phyloP scores from a whole-genome alignment of 192 early-diverging fungal species.

The Haplosporangium gracile region DNA sequence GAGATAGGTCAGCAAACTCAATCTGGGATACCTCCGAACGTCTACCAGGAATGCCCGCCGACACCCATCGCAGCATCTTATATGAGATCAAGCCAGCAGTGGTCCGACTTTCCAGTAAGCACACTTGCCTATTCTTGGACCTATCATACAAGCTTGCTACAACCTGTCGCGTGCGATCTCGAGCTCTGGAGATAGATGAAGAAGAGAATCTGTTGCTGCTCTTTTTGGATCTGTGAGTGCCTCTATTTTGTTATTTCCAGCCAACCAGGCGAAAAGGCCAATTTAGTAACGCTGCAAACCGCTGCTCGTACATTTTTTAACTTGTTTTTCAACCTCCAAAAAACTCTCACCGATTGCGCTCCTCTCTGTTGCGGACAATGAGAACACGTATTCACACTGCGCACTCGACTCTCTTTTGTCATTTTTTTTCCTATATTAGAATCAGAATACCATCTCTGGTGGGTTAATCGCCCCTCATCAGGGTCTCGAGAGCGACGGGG shows the following conservation, averaged over 20 bases:
- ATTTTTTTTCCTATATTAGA: constrained; percentile 5
- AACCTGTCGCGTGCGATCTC: neutral
- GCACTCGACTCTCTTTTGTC: neutral
- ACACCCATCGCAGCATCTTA: neutral
- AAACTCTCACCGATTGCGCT: neutral
- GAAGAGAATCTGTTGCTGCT: neutral
- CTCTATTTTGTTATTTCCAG: neutral
- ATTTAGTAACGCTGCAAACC: neutral
- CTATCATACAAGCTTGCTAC: neutral
- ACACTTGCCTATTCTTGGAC: neutral
- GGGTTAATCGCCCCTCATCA: constrained; percentile 8
- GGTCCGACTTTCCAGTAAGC: neutral
- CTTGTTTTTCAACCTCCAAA: neutral
- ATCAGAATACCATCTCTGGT: neutral
- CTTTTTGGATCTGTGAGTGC: constrained; percentile 7
- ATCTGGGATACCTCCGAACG: neutral
- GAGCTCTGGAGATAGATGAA: neutral
- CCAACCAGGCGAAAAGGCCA: neutral
- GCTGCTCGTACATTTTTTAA: neutral
- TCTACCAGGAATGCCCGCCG: neutral
- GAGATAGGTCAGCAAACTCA: constrained; percentile 10
- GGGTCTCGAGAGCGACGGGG: constrained; percentile 15
- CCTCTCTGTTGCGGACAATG: neutral
- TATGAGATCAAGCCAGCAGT: constrained; percentile 9
- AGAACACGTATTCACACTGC: neutral